Conservation (phyloP, 2,329 filamentous ascomycete genomes). For the Aspergillus luchuensis region DNA sequence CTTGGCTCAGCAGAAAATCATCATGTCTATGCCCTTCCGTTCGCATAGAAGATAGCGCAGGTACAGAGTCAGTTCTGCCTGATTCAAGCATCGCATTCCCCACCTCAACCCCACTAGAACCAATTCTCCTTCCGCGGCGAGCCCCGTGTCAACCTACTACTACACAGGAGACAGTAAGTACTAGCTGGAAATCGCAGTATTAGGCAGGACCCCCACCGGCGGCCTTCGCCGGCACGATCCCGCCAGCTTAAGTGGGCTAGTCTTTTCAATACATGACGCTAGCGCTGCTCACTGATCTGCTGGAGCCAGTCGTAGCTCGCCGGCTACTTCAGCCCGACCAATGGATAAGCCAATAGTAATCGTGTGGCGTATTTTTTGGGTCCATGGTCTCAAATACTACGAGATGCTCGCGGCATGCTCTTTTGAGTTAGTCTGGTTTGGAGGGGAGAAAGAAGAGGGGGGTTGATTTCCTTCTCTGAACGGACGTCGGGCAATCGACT, state of each 20-base stretch:
- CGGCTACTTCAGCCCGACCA: conserved; percentile 20
- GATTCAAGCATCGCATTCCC: neutral
- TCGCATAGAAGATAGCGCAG: neutral
- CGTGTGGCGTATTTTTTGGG: conserved; percentile 16
- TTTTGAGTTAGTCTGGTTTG: neutral
- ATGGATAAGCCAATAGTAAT: conserved; percentile 16
- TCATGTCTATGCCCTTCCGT: neutral
- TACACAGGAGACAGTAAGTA: neutral
- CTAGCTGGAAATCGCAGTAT: neutral
- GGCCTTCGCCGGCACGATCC: neutral
- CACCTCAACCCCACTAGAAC: neutral
- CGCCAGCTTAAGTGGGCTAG: neutral
- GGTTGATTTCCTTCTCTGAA: neutral
- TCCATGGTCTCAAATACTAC: conserved; percentile 8
- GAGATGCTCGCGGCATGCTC: neutral
- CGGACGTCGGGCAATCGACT: neutral
- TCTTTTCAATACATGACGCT: conserved; percentile 9
- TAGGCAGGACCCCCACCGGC: neutral
- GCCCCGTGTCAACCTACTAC: neutral
- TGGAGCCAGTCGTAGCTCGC: conserved; percentile 9
- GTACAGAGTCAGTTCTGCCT: neutral
- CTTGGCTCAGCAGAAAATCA: neutral
- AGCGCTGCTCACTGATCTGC: conserved; percentile 17
- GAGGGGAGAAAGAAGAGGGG: neutral
- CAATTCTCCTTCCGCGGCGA: neutral